These are phyloP conservation scores for Monilinia vaccinii-corymbosi DNA, from an alignment of 2,329 filamentous ascomycete genomes.

Conservation along the genomic window DNA sequence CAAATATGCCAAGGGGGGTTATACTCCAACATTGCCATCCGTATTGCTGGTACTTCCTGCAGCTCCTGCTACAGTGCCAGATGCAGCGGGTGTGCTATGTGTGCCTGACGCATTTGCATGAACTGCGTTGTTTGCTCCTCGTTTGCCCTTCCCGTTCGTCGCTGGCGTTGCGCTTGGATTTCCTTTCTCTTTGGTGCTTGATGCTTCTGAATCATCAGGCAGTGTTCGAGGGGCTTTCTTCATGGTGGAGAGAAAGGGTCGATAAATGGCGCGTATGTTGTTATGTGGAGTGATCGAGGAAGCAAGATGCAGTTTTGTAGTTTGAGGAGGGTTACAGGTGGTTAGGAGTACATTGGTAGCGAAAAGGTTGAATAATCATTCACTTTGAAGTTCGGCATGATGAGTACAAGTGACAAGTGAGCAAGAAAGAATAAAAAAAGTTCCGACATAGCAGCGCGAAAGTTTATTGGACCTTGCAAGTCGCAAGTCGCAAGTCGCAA, in stretches of 20 bases:
- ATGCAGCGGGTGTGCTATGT: conserved; percentile 22
- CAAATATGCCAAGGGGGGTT: neutral
- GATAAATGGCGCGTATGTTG: too few species aligned
- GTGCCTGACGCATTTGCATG: conserved; percentile 23
- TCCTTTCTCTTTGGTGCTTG: conserved; percentile 30
- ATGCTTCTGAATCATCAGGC: conserved; percentile 31
- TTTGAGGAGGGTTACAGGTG: neutral
- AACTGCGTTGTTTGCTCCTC: conserved; percentile 16
- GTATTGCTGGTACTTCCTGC: conserved; percentile 11
- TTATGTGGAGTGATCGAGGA: too few species aligned
- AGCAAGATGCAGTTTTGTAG: neutral
- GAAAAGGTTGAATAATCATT: neutral
- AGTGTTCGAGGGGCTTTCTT: conserved; percentile 21
- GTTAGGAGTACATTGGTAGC: neutral
- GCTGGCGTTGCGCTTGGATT: conserved; percentile 15
- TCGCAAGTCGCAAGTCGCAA: too few species aligned
- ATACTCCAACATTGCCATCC: conserved; percentile 25
- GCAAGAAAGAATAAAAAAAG: conserved; percentile 4
- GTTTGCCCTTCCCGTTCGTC: conserved; percentile 27
- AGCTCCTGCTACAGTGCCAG: conserved; percentile 10
- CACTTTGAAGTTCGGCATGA: neutral
- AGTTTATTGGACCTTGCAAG: neutral
- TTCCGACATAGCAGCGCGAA: neutral
- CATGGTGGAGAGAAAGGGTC: neutral
- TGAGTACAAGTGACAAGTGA: neutral